These are phyloP conservation scores for Talaromyces wortmannii DNA, from an alignment of 495 filamentous ascomycete species.

Conservation along the genomic window DNA sequence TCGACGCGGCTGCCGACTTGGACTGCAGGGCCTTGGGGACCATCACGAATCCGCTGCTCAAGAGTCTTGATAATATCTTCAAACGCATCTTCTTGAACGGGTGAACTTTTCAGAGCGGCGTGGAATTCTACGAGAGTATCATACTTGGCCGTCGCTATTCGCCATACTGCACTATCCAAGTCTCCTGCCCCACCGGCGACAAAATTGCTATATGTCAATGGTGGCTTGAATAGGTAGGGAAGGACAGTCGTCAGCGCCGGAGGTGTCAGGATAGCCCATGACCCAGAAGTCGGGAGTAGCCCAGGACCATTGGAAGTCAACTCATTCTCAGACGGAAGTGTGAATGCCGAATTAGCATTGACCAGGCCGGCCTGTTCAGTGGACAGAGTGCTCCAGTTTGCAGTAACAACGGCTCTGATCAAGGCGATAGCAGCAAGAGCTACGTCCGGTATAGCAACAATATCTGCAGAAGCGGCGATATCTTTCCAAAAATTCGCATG, in stretches of 20 bases:
- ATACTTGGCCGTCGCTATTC: slow-evolving; percentile 53
- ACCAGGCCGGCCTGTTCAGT: slow-evolving; percentile 9
- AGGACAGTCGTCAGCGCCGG: slow-evolving; percentile 46
- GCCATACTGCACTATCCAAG: slow-evolving; percentile 50
- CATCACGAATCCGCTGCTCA: slow-evolving; percentile 34
- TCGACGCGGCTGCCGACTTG: slow-evolving; percentile 24
- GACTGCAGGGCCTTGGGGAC: slow-evolving; percentile 31
- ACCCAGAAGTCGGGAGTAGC: slow-evolving; percentile 37
- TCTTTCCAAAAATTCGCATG: slow-evolving; percentile 44
- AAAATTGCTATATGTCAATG: slow-evolving; percentile 50
- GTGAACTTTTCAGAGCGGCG: slow-evolving; percentile 20
- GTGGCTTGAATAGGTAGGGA: slow-evolving; percentile 53
- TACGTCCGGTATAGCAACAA: slow-evolving; percentile 50
- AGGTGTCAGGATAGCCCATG: slow-evolving; percentile 44
- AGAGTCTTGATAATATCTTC: slow-evolving; percentile 39
- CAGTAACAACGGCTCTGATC: slow-evolving; percentile 45
- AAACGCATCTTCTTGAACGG: slow-evolving; percentile 24
- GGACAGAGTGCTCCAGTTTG: slow-evolving; percentile 44
- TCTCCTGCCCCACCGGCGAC: slow-evolving; percentile 53
- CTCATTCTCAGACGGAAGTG: slow-evolving; percentile 33
- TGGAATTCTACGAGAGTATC: slow-evolving; percentile 45
- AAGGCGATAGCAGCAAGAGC: slow-evolving; percentile 49
- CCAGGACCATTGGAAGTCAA: slow-evolving; percentile 29
- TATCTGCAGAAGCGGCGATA: slow-evolving; percentile 46
- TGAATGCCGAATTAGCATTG: slow-evolving; percentile 24